Base-by-base conservation (phyloP, 2,329 filamentous ascomycete species). In the Truncatella angustata region DNA sequence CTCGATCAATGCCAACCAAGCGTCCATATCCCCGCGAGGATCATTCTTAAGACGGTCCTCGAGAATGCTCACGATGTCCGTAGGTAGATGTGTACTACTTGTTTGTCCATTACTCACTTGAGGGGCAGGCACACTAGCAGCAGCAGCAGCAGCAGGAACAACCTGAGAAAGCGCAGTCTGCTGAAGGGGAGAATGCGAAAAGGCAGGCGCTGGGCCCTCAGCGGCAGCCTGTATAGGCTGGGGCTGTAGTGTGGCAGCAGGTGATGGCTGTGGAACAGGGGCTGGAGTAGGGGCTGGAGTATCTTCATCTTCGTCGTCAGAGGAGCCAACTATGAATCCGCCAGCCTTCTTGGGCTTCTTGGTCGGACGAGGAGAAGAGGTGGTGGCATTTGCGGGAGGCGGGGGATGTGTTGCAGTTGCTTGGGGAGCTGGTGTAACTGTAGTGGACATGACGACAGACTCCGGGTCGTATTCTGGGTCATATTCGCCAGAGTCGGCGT, bases 1-100 rank as follows among this genome's bases (percentile, higher is more conserved):
- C 59, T 83, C 82, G 66, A 99, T 93, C 66, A 99, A 79, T 58
- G 83, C 82, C 63, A 95, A 75, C 94, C 94, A 99, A 28, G 93
- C 91, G 67, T 94, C 89, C 70, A 94, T 84, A 62, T 97, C 92
- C 64, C 93, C 94, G 63, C 91, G 88, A 14, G 93, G 90, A 66
- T 99, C 94, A 65, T 97, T 90, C 67, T 88, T 87, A 68, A 97
- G 88, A 65, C 93, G 86, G 68, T 94, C 90, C 75, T 99, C 93
- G 64, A 97, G 79, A 54, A 92, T 82, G 53, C 87, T 85, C 61
- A 93, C 79, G 58, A 82, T 82, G 71, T 96, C 88, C 72, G 87
- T 82, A 51, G 87, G 84, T 48, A 66, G 55, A 4, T 24, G 39
- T 30, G 23, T 37, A 2, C 18, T 30, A 26, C 28, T 49, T 12